A percentile compares a stretch with the other conserved stretches of the same genome.
phyloP scores from a whole-genome alignment of 148 eudicot genomes.

The Dianthus caryophyllus region DNA sequence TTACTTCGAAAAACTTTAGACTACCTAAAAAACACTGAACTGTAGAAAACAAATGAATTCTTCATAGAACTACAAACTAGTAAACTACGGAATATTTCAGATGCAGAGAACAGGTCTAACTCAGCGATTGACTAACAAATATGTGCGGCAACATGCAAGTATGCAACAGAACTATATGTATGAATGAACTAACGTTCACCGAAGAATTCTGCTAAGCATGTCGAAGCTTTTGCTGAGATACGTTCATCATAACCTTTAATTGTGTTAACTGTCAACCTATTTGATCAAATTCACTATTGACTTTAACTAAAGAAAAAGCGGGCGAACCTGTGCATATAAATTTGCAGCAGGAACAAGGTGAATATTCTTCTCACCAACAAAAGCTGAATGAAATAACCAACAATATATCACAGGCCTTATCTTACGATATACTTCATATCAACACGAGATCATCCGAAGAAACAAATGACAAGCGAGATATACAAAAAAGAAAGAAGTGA shows the following conservation, averaged over 20 bases:
- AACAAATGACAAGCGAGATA: background rate
- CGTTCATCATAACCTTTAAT: background rate
- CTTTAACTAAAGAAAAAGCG: background rate
- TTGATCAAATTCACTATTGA: background rate
- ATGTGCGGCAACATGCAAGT: background rate
- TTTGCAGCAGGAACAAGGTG: slow-evolving; percentile 82
- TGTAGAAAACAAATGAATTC: too few species aligned
- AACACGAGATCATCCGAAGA: slow-evolving; percentile 17
- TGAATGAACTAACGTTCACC: background rate
- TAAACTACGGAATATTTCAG: too few species aligned
- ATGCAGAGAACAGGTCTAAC: too few species aligned
- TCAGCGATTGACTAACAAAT: background rate
- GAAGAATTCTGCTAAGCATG: background rate
- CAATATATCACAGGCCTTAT: background rate
- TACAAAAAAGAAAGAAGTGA: slow-evolving; percentile 2
- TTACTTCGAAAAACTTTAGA: too few species aligned
- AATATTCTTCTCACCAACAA: slow-evolving; percentile 62
- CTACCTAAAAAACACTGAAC: too few species aligned
- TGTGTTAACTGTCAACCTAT: background rate
- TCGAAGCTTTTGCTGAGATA: background rate
- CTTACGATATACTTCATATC: background rate
- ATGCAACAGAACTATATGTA: background rate
- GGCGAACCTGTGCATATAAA: slow-evolving; percentile 72
- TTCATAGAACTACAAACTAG: too few species aligned
- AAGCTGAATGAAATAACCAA: slow-evolving; percentile 44